Evolutionary conservation across 2,329 filamentous ascomycete genomes (phyloP).

Genomic region (Furcasterigmium sp.): DNA sequence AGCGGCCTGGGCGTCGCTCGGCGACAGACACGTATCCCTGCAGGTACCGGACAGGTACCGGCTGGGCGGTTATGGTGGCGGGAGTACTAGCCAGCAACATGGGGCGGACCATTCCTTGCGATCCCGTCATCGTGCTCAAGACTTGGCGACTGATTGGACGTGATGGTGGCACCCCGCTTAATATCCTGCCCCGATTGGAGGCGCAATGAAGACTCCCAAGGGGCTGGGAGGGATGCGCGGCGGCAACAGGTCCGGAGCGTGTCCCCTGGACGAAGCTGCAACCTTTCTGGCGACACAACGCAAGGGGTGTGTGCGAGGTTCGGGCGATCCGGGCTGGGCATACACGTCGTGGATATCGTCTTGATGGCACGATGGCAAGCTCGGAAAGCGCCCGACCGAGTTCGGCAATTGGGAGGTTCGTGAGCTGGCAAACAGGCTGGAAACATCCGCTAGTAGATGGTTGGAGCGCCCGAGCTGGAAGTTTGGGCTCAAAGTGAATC

Average conservation of each 20-base stretch:
- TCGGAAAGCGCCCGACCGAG: no score
- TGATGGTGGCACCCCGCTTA: neutral
- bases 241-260: neutral
- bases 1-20: no score
- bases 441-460: no score
- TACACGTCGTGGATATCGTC: no score
- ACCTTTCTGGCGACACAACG: no score
- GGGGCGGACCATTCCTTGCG: neutral
- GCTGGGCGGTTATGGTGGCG: neutral
- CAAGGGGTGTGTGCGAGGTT: no score
- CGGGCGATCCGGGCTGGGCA: no score
- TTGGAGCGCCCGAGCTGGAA: no score
- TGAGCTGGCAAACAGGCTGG: no score
- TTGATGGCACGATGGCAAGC: no score
- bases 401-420: no score
- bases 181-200: neutral
- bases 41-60: neutral
- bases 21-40: neutral
- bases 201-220: neutral
- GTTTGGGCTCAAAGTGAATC: no score
- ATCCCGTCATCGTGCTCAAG: neutral
- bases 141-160: neutral
- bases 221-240: neutral
- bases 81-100: neutral
- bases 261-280: neutral